Evolutionary conservation across 1,284 basidiomycete species (phyloP).

Genomic region (Xerocomus amazonicus): DNA sequence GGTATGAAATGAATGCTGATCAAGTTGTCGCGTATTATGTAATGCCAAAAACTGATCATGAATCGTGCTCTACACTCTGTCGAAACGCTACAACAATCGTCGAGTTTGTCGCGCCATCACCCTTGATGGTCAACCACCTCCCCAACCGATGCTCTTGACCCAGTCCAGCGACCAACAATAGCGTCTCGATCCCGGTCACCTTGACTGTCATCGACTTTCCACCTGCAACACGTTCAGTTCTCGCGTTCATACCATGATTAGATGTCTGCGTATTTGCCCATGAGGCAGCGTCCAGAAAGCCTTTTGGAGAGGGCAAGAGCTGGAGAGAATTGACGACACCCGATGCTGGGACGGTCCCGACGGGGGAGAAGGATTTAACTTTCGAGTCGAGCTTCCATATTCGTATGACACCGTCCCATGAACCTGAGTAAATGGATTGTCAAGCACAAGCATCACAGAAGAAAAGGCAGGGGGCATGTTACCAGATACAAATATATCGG

Average conservation of each 20-base stretch:
- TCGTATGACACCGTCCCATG: constrained; percentile 86
- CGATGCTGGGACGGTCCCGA: constrained; percentile 59
- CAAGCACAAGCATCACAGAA: neutral
- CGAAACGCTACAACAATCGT: constrained; percentile 54
- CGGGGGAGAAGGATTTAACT: constrained; percentile 70
- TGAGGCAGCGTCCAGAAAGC: constrained; percentile 32
- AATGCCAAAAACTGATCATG: constrained; percentile 2
- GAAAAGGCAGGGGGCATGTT: constrained; percentile 23
- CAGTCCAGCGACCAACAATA: constrained; percentile 75
- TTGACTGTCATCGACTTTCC: constrained; percentile 12
- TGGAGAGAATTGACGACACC: constrained; percentile 93
- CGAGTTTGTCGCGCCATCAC: constrained; percentile 68
- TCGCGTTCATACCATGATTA: neutral
- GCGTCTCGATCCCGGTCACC: constrained; percentile 34
- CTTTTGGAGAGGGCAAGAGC: constrained; percentile 60
- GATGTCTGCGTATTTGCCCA: constrained; percentile 14
- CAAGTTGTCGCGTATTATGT: too few relatives aligned
- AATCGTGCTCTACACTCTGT: constrained; percentile 15
- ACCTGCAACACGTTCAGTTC: neutral
- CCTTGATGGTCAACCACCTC: constrained; percentile 80
- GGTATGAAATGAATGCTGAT: too few relatives aligned
- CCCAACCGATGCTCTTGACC: constrained; percentile 89
- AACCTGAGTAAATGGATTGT: constrained; percentile 50
- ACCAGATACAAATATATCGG: constrained; percentile 91
- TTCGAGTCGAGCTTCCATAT: constrained; percentile 85